phyloP scores from a whole-genome alignment of 1,284 basidiomycete genomes.

The Sporisorium exsertum region DNA sequence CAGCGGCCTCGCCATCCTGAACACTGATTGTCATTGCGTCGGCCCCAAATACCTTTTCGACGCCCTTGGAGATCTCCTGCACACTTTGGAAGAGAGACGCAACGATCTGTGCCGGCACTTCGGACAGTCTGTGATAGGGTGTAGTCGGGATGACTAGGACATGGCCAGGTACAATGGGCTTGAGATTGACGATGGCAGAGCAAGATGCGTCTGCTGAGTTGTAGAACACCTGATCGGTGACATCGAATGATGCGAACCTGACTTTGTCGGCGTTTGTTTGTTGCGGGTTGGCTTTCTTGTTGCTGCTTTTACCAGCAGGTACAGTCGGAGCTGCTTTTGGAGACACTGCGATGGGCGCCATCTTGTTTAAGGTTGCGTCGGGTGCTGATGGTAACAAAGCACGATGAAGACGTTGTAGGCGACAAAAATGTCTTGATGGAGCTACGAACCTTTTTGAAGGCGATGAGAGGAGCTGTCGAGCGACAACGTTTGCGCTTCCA shows the following conservation, averaged over 20 bases:
- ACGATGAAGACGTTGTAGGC: constrained; percentile 29
- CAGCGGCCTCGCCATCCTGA: constrained; percentile 63
- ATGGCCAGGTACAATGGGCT: constrained; percentile 67
- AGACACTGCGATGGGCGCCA: constrained; percentile 45
- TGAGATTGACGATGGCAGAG: constrained; percentile 65
- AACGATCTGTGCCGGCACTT: constrained; percentile 48
- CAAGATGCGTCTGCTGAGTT: constrained; percentile 23
- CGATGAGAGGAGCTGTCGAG: constrained; percentile 2
- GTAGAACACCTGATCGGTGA: constrained; percentile 55
- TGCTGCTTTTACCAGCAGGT: constrained; percentile 3
- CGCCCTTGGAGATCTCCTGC: constrained; percentile 50
- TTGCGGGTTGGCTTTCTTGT: neutral
- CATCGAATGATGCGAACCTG: constrained; percentile 53
- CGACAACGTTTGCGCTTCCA: constrained; percentile 1
- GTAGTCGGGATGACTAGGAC: constrained; percentile 62
- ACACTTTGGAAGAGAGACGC: constrained; percentile 58
- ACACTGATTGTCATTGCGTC: constrained; percentile 62
- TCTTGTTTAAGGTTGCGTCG: constrained; percentile 7
- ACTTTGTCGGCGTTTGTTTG: constrained; percentile 2
- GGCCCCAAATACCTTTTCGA: constrained; percentile 57
- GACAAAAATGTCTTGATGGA: constrained; percentile 24
- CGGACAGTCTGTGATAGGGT: constrained; percentile 51
- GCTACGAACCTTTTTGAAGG: constrained; percentile 34
- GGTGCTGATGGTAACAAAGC: constrained; percentile 5
- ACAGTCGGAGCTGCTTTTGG: constrained; percentile 33